Evolutionary conservation across 768 basidiomycete species (phyloP).

Genomic region (Phlebiopsis gigantea): DNA sequence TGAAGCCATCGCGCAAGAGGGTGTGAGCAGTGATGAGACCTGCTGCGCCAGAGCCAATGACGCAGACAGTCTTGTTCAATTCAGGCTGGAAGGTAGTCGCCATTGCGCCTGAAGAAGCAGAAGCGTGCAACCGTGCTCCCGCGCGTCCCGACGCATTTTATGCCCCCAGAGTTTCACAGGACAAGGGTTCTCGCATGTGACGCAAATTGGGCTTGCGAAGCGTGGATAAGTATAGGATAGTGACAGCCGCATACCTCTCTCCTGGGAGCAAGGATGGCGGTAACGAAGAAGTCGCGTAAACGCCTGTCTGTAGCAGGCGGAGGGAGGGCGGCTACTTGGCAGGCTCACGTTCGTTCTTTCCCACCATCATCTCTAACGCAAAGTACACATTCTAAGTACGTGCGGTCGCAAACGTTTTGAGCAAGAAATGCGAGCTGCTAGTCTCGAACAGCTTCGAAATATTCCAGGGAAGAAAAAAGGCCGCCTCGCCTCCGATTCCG

Average conservation of each 20-base stretch:
- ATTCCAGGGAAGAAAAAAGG: neutral
- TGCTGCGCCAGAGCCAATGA: slow-evolving; percentile 55
- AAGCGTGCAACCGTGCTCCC: neutral
- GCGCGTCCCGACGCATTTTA: neutral
- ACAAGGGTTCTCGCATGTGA: neutral
- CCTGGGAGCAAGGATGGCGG: neutral
- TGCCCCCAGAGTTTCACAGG: neutral
- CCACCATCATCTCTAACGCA: neutral
- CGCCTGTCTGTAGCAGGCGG: too few relatives aligned
- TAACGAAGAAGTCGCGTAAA: neutral
- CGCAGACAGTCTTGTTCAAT: slow-evolving; percentile 27
- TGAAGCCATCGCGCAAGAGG: slow-evolving; percentile 53
- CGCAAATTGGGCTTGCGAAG: neutral
- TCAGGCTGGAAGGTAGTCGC: slow-evolving; percentile 1
- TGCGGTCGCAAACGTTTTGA: neutral
- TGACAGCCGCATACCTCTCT: neutral
- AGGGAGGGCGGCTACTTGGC: neutral
- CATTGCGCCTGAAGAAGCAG: slow-evolving; percentile 1
- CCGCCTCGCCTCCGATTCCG: neutral
- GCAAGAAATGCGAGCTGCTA: neutral
- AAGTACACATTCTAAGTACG: neutral
- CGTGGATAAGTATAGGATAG: neutral
- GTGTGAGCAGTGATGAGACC: slow-evolving; percentile 57
- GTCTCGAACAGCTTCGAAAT: neutral
- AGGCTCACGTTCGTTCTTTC: neutral